Conservation (phyloP, 1,284 basidiomycete species). For the Microbotryum intermedium region DNA sequence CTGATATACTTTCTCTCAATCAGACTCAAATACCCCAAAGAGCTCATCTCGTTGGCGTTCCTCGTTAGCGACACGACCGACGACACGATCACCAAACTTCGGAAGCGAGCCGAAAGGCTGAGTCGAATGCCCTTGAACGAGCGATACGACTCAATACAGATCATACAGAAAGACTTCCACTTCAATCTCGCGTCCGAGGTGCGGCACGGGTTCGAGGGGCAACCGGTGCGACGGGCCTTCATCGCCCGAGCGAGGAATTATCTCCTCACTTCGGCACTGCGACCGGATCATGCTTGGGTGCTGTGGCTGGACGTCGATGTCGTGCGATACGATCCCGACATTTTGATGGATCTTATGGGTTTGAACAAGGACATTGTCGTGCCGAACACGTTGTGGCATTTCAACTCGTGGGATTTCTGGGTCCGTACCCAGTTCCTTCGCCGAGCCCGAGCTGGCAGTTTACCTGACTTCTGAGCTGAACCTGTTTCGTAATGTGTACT, state of each 20-base stretch:
- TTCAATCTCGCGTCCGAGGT: constrained; percentile 14
- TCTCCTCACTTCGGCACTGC: constrained; percentile 7
- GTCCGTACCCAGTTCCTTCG: background rate
- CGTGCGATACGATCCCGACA: constrained; percentile 20
- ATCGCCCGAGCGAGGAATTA: constrained; percentile 23
- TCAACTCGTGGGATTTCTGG: constrained; percentile 23
- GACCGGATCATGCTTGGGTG: constrained; percentile 18
- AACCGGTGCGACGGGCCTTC: constrained; percentile 19
- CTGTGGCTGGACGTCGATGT: constrained; percentile 28
- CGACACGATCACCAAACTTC: constrained; percentile 15
- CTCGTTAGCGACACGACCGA: constrained; percentile 23
- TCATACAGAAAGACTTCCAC: constrained; percentile 17
- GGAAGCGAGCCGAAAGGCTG: constrained; percentile 1
- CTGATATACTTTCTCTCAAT: background rate
- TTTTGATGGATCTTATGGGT: constrained; percentile 21
- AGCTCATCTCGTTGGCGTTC: constrained; percentile 25
- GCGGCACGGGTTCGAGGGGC: constrained; percentile 20
- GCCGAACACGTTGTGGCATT: constrained; percentile 22
- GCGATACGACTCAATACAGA: constrained; percentile 15
- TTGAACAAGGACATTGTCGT: constrained; percentile 23
- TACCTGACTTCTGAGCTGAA: background rate
- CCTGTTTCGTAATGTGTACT: too few species aligned
- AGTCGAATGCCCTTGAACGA: background rate
- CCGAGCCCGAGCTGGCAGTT: background rate
- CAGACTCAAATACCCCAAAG: constrained; percentile 1